Evolutionary conservation across 208 protist species (phyloP).

Genomic region (Acanthamoeba lenticulata): DNA sequence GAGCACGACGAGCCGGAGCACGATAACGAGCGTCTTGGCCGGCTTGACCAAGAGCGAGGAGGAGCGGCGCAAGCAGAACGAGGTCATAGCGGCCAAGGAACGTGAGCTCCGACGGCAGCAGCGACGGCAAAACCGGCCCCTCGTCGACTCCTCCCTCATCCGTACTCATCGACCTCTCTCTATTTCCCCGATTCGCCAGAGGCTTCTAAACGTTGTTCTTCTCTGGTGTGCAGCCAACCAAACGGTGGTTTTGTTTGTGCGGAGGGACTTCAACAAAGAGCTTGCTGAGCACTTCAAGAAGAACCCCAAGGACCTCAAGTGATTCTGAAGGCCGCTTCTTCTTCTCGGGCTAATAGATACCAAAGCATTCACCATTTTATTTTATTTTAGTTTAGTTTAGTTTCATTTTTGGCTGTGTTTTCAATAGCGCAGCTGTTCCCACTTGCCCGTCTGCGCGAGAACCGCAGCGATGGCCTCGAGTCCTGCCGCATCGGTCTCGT

Average conservation of each 20-base stretch:
- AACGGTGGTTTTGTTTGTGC: conserved; percentile 17
- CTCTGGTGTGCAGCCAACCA: background rate
- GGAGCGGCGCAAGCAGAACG: conserved; percentile 30
- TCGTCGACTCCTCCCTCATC: background rate
- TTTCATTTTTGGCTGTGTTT: too few species aligned
- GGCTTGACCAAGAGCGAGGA: conserved; percentile 28
- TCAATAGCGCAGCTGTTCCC: background rate
- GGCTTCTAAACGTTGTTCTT: too few species aligned
- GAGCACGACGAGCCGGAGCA: conserved; percentile 10
- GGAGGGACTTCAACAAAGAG: conserved; percentile 20
- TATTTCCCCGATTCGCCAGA: too few species aligned
- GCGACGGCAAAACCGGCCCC: conserved; percentile 5
- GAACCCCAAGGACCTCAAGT: background rate
- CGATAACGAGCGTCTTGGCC: conserved; percentile 27
- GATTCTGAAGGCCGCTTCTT: too few species aligned
- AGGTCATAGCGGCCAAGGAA: conserved; percentile 7
- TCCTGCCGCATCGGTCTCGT: background rate
- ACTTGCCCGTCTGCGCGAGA: background rate
- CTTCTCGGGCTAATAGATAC: too few species aligned
- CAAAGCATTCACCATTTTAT: too few species aligned
- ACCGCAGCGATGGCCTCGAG: background rate
- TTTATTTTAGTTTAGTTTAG: too few species aligned
- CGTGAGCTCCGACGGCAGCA: background rate
- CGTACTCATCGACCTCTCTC: background rate
- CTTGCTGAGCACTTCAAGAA: background rate